Evolutionary conservation across 495 filamentous ascomycete genomes (phyloP).

Genomic region (Delitschia confertaspora): DNA sequence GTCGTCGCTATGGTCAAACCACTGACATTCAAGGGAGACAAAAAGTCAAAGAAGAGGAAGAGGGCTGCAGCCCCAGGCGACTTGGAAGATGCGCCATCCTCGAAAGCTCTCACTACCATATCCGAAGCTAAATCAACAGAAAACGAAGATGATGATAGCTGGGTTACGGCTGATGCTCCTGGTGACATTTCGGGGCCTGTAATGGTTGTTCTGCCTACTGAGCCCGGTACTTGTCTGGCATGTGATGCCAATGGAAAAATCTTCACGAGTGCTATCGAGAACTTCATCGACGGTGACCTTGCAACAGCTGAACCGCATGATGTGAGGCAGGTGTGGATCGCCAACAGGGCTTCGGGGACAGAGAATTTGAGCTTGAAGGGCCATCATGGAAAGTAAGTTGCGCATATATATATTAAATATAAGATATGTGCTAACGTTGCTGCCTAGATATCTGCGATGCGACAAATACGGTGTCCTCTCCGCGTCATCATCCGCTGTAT

Average conservation of each 20-base stretch:
- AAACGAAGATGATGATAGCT: slow-evolving; percentile 63
- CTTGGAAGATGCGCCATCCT: slow-evolving; percentile 32
- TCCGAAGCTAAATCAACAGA: slow-evolving; percentile 27
- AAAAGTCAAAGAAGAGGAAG: slow-evolving; percentile 88
- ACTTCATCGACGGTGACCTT: slow-evolving; percentile 70
- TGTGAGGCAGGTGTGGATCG: slow-evolving; percentile 91
- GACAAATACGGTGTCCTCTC: slow-evolving; percentile 73
- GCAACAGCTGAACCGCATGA: slow-evolving; percentile 83
- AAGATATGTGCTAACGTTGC: slow-evolving; percentile 1
- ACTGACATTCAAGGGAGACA: slow-evolving; percentile 92
- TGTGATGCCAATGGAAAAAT: slow-evolving; percentile 78
- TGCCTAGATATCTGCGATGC: slow-evolving; percentile 59
- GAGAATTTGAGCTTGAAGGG: slow-evolving; percentile 78
- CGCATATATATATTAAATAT: background rate
- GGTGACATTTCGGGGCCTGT: slow-evolving; percentile 77
- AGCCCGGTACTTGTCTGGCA: slow-evolving; percentile 60
- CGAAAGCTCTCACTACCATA: slow-evolving; percentile 37
- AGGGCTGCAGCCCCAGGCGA: slow-evolving; percentile 37
- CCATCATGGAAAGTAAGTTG: slow-evolving; percentile 58
- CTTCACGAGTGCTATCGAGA: slow-evolving; percentile 70
- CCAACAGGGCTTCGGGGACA: slow-evolving; percentile 72
- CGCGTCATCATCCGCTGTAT: slow-evolving; percentile 71
- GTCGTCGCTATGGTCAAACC: slow-evolving; percentile 55
- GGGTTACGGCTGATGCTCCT: slow-evolving; percentile 74
- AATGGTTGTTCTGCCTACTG: slow-evolving; percentile 67